These are phyloP conservation scores for Penicillium sumatraense DNA, from an alignment of 2,329 filamentous ascomycete genomes.

Conservation along the genomic window DNA sequence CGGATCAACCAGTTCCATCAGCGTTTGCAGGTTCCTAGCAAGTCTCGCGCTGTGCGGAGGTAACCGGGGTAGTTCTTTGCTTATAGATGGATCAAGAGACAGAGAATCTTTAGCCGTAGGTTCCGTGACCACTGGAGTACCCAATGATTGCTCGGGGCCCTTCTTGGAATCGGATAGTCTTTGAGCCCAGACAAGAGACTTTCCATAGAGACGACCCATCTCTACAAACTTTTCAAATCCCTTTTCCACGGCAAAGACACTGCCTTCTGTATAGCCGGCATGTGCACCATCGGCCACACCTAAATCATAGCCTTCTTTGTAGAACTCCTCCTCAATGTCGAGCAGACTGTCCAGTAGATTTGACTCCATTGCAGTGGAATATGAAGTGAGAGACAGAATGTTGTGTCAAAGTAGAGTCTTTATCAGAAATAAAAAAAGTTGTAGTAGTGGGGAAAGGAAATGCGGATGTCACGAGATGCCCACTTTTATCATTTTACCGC, in stretches of 20 bases:
- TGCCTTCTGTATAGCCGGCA: constrained; percentile 84
- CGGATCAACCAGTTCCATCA: constrained; percentile 79
- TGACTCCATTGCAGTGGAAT: constrained; percentile 36
- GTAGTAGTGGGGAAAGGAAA: too few species aligned
- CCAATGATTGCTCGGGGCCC: constrained; percentile 5
- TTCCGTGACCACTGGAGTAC: constrained; percentile 2
- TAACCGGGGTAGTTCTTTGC: constrained; percentile 50
- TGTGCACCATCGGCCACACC: constrained; percentile 75
- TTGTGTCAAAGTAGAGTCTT: too few species aligned
- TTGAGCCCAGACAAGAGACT: constrained; percentile 81
- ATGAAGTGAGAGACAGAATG: not conserved
- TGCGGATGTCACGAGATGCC: constrained; percentile 31
- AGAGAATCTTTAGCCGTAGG: constrained; percentile 19
- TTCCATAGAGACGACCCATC: constrained; percentile 77
- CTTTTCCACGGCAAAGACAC: constrained; percentile 86
- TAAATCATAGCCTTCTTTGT: constrained; percentile 77
- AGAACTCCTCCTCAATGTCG: constrained; percentile 71
- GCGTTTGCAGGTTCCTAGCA: constrained; percentile 73
- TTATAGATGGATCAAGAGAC: constrained; percentile 34
- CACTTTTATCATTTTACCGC: constrained; percentile 62
- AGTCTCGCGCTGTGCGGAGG: constrained; percentile 66
- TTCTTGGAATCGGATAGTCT: constrained; percentile 55
- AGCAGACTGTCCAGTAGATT: constrained; percentile 63
- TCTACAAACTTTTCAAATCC: constrained; percentile 91
- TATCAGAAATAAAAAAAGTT: too few species aligned